Percentiles rank a stretch among this genome's conserved stretches.
Evolutionary conservation across 179 eudicot species (phyloP).

Genomic region (Patellifolia procumbens): DNA sequence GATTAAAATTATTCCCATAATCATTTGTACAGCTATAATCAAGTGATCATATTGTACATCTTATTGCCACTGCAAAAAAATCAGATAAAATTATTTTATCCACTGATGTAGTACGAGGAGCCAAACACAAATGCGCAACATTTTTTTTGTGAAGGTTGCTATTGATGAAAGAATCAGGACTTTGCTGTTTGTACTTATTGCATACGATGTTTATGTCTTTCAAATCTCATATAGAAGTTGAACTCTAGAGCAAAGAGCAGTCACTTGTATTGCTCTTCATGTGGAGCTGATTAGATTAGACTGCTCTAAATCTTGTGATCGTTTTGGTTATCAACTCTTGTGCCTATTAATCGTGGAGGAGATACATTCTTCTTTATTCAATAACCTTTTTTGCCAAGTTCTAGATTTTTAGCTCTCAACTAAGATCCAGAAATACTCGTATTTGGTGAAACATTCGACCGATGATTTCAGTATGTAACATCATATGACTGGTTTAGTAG

Average conservation of each 20-base stretch:
- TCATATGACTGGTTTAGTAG: no score
- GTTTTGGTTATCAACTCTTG: no score
- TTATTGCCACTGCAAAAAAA: slow-evolving; percentile 10
- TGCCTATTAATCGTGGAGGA: no score
- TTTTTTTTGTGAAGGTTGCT: background rate
- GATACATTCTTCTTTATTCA: no score
- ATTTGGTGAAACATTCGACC: no score
- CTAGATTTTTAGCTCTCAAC: no score
- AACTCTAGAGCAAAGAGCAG: background rate
- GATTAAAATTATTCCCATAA: background rate
- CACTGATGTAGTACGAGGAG: slow-evolving; percentile 3
- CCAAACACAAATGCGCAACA: background rate
- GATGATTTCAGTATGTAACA: no score
- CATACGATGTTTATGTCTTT: background rate
- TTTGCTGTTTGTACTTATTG: background rate
- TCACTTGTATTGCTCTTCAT: no score
- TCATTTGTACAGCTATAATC: slow-evolving; percentile 26
- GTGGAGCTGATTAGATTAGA: no score
- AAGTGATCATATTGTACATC: slow-evolving; percentile 16
- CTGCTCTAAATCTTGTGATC: no score
- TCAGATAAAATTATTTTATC: slow-evolving; percentile 10
- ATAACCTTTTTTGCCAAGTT: no score
- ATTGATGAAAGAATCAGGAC: background rate
- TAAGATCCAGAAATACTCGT: no score
- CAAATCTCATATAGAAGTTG: background rate